Conservation (phyloP, 257 asterid genomes). For the Petrea volubilis region DNA sequence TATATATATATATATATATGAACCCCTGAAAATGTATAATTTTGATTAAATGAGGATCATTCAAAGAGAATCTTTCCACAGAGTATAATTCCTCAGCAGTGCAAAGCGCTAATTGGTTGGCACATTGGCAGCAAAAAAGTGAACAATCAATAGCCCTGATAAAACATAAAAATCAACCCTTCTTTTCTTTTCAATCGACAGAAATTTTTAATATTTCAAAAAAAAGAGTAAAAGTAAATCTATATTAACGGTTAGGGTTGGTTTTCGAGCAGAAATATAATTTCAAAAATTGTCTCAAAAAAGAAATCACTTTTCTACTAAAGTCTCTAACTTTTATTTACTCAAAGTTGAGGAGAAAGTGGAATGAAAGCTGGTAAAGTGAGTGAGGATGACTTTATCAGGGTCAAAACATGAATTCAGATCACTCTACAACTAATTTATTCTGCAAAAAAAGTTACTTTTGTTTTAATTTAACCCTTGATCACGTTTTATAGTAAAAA, state of each 20-base stretch:
- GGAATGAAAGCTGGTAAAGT: slow-evolving; percentile 45
- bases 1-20: too few species aligned
- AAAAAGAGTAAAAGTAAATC: too few species aligned
- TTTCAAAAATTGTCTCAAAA: not conserved
- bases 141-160: not conserved
- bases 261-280: too few species aligned
- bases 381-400: slow-evolving; percentile 35
- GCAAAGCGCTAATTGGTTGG: not conserved
- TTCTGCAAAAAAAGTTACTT: slow-evolving; percentile 32
- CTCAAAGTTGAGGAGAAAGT: slow-evolving; percentile 33
- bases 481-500: slow-evolving; percentile 8
- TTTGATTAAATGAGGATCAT: too few species aligned
- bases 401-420: slow-evolving; percentile 40
- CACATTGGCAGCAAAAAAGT: not conserved
- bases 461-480: slow-evolving; percentile 15
- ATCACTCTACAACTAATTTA: slow-evolving; percentile 26
- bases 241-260: too few species aligned
- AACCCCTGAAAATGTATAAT: too few species aligned
- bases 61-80: not conserved
- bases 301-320: slow-evolving; percentile 21
- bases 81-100: not conserved
- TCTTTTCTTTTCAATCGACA: not conserved
- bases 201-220: not conserved
- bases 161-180: not conserved
- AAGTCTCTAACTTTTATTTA: slow-evolving; percentile 19